These are phyloP conservation scores for Zea luxurians DNA, from an alignment of 176 grass and related monocot species.

Conservation along the genomic window DNA sequence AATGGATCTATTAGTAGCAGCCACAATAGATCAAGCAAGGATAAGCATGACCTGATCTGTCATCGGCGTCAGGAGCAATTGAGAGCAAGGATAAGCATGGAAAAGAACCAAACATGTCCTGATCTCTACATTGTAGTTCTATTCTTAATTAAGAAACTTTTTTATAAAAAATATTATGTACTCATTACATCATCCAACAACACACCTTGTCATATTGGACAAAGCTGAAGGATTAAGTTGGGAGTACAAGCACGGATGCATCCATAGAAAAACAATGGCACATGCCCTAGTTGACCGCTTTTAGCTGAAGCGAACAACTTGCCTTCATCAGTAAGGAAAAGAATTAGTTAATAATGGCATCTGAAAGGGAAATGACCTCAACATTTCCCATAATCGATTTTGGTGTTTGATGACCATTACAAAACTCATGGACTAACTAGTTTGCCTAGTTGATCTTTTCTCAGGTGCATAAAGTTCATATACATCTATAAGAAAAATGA, in stretches of 20 bases:
- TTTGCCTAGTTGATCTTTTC: too few relatives aligned
- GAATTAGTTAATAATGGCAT: neutral
- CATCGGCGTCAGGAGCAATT: constrained; percentile 3
- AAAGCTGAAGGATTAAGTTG: neutral
- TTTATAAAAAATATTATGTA: neutral
- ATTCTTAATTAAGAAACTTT: neutral
- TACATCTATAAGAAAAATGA: too few relatives aligned
- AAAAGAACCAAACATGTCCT: neutral
- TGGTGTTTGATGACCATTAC: too few relatives aligned
- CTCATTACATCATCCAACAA: too few relatives aligned
- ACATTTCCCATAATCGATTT: too few relatives aligned
- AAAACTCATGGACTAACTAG: too few relatives aligned
- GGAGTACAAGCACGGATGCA: neutral
- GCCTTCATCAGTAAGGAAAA: neutral
- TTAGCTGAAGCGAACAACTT: too few relatives aligned
- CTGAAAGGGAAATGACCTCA: too few relatives aligned
- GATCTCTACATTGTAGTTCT: neutral
- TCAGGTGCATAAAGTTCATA: too few relatives aligned
- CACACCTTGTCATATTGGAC: neutral
- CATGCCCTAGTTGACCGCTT: neutral
- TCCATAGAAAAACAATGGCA: constrained; percentile 3
- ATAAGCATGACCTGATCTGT: constrained; percentile 25
- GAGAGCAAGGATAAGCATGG: constrained; percentile 35
- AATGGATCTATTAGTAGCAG: neutral
- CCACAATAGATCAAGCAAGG: neutral